Percentiles rank a stretch among this genome's conserved stretches.
Conservation (phyloP, 169 alveolate species). For the Sarcocystis neurona region DNA sequence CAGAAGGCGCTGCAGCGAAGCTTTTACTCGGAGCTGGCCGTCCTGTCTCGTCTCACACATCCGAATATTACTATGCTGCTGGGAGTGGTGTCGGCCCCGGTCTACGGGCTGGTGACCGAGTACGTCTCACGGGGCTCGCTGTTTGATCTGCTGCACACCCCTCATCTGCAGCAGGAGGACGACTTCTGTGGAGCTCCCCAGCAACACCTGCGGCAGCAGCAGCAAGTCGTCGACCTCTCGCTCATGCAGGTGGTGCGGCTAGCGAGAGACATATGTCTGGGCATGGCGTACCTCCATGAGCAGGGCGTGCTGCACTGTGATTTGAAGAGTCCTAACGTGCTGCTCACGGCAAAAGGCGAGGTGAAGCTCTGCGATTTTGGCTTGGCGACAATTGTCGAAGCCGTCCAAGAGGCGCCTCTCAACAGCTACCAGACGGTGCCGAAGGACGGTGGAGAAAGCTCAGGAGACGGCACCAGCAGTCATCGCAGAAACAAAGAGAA, state of each 20-base stretch:
- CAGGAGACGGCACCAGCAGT: too few species aligned
- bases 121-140: slow-evolving; percentile 75
- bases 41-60: slow-evolving; percentile 79
- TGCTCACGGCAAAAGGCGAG: slow-evolving; percentile 83
- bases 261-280: slow-evolving; percentile 80
- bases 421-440: too few species aligned
- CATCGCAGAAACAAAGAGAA: background rate
- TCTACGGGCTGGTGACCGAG: slow-evolving; percentile 83
- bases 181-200: too few species aligned
- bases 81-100: slow-evolving; percentile 78
- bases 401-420: slow-evolving; percentile 45
- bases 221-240: slow-evolving; percentile 54
- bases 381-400: slow-evolving; percentile 73
- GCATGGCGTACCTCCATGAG: slow-evolving; percentile 80
- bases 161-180: too few species aligned
- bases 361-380: slow-evolving; percentile 93
- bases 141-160: slow-evolving; percentile 79
- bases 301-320: slow-evolving; percentile 74
- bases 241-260: slow-evolving; percentile 67
- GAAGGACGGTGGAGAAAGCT: too few species aligned
- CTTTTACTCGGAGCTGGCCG: slow-evolving; percentile 78
- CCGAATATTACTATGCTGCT: slow-evolving; percentile 81
- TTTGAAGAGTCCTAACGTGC: slow-evolving; percentile 89
- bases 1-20: slow-evolving; percentile 52
- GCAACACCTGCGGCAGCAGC: too few species aligned